A percentile compares a stretch with the other conserved stretches of the same genome.
Evolutionary conservation across 768 basidiomycete species (phyloP).

Genomic region (Mycena sanguinolenta): DNA sequence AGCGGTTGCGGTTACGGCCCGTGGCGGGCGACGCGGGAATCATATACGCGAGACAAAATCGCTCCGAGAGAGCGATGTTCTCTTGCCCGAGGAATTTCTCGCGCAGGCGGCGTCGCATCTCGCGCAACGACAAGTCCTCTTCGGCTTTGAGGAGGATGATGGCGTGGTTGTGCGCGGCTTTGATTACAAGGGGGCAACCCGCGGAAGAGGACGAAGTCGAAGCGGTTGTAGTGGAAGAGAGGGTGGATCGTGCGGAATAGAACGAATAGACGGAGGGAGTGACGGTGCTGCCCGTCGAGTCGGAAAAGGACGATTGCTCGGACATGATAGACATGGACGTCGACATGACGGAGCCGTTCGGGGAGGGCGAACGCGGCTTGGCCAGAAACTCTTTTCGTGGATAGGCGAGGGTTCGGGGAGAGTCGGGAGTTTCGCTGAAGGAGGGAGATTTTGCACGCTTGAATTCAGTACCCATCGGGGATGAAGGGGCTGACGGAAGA

Average conservation of each 20-base stretch:
- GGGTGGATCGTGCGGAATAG: slow-evolving; percentile 39
- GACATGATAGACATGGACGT: slow-evolving; percentile 26
- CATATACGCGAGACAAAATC: slow-evolving; percentile 70
- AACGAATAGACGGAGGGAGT: slow-evolving; percentile 51
- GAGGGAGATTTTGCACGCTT: slow-evolving; percentile 18
- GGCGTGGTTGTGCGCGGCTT: slow-evolving; percentile 72
- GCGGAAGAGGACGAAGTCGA: neutral
- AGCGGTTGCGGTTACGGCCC: slow-evolving; percentile 47
- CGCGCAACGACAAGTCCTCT: slow-evolving; percentile 59
- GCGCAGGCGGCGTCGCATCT: slow-evolving; percentile 69
- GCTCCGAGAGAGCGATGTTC: slow-evolving; percentile 63
- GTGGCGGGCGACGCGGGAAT: slow-evolving; percentile 48
- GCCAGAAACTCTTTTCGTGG: slow-evolving; percentile 26
- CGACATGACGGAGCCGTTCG: slow-evolving; percentile 26
- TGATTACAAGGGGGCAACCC: slow-evolving; percentile 61
- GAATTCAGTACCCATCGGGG: slow-evolving; percentile 32
- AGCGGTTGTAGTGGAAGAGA: slow-evolving; percentile 42
- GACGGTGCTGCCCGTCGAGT: slow-evolving; percentile 40
- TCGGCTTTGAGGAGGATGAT: slow-evolving; percentile 74
- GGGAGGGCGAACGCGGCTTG: slow-evolving; percentile 30
- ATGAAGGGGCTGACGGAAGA: slow-evolving; percentile 40
- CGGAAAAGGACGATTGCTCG: slow-evolving; percentile 32
- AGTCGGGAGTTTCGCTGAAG: slow-evolving; percentile 13
- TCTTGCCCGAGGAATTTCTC: slow-evolving; percentile 79
- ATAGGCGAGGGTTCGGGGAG: slow-evolving; percentile 23